phyloP scores from a whole-genome alignment of 257 asterid species.

The Leptodermis oblonga region DNA sequence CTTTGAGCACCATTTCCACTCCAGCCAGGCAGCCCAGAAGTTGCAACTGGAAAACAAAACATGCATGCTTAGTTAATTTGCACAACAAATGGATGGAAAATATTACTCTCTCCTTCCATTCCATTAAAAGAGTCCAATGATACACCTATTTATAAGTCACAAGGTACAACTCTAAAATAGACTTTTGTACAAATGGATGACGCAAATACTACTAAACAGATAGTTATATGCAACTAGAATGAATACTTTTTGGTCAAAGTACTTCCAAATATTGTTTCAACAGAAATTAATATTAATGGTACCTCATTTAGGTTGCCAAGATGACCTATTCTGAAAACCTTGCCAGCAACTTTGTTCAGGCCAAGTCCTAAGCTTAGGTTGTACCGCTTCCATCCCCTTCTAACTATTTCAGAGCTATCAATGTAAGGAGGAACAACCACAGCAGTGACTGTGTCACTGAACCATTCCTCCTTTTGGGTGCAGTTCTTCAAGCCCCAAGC shows the following conservation, averaged over 20 bases:
- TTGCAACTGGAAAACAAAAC: conserved; percentile 56
- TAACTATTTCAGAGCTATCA: conserved; percentile 72
- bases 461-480: conserved; percentile 96
- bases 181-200: not conserved
- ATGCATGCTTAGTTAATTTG: not conserved
- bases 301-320: conserved; percentile 96
- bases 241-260: not conserved
- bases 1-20: conserved; percentile 98
- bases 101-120: no score
- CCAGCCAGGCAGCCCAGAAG: conserved; percentile 95
- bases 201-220: no score
- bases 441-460: conserved; percentile 95
- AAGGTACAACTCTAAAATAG: no score
- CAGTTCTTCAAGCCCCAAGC: conserved; percentile 99
- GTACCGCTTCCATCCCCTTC: conserved; percentile 89
- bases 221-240: no score
- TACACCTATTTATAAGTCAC: no score
- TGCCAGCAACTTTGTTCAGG: conserved; percentile 94
- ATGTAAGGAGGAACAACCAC: conserved; percentile 77
- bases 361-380: conserved; percentile 96
- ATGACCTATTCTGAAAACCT: conserved; percentile 98
- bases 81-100: not conserved
- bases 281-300: not conserved
- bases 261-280: no score
- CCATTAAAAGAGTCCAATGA: no score